A percentile compares a stretch with the other conserved stretches of the same genome.
phyloP scores from a whole-genome alignment of 1,139 yeast species.

The Suhomyces wounanorum region DNA sequence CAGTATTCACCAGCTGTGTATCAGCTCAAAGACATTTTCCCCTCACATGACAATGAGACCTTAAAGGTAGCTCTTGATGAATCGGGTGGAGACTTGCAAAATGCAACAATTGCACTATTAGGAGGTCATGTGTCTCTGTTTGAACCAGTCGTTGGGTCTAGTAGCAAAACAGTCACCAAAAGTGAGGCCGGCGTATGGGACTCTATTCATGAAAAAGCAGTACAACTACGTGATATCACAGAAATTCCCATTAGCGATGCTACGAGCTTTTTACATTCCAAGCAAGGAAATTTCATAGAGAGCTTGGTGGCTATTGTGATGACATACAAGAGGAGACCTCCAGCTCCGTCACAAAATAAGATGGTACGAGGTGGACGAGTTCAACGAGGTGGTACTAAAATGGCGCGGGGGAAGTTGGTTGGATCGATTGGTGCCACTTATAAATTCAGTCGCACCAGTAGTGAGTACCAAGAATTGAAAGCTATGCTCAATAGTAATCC shows the following conservation, averaged over 20 bases:
- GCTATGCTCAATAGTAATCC: constrained; percentile 25
- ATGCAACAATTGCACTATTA: constrained; percentile 16
- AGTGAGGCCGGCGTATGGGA: constrained; percentile 12
- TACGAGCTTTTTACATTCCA: constrained; percentile 12
- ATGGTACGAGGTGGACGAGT: constrained; percentile 25
- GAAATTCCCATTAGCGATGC: constrained; percentile 13
- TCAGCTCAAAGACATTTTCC: constrained; percentile 28
- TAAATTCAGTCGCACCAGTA: constrained; percentile 8
- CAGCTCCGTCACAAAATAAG: background rate
- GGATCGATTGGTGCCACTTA: constrained; percentile 1
- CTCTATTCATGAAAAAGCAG: constrained; percentile 10
- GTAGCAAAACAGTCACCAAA: background rate
- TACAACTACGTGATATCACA: constrained; percentile 11
- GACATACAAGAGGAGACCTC: constrained; percentile 15
- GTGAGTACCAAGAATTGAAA: constrained; percentile 25
- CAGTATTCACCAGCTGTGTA: constrained; percentile 14
- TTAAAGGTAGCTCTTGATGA: constrained; percentile 20
- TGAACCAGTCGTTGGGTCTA: background rate
- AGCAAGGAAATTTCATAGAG: constrained; percentile 25
- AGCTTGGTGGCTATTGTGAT: constrained; percentile 34
- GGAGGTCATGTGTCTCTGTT: constrained; percentile 11
- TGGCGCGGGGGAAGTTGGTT: background rate
- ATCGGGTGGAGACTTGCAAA: constrained; percentile 21
- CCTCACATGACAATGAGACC: constrained; percentile 18
- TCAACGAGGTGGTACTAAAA: constrained; percentile 20